phyloP scores from a whole-genome alignment of 805 yeast genomes.

The Wickerhamomyces pijperi region DNA sequence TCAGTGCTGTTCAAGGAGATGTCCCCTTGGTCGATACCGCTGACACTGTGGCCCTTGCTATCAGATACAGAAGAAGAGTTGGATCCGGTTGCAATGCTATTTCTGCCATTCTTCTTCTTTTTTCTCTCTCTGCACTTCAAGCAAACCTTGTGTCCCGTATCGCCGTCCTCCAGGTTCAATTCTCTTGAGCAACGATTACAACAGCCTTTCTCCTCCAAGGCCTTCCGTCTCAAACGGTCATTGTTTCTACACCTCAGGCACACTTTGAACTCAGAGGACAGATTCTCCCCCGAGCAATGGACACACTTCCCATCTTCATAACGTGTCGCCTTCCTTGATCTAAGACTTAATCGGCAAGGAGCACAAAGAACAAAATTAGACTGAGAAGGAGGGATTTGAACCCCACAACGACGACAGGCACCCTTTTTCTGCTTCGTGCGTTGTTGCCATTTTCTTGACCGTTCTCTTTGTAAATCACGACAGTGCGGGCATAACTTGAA shows the following conservation, averaged over 20 bases:
- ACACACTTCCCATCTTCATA: constrained; percentile 58
- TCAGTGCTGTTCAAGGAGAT: too few species aligned
- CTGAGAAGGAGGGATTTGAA: constrained; percentile 37
- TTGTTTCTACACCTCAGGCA: constrained; percentile 53
- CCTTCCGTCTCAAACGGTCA: constrained; percentile 45
- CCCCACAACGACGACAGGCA: constrained; percentile 57
- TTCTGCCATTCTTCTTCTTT: constrained; percentile 22
- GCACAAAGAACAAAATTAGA: constrained; percentile 49
- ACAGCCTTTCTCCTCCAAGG: constrained; percentile 44
- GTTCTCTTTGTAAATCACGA: constrained; percentile 49
- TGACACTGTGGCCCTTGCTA: too few species aligned
- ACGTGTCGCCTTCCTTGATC: constrained; percentile 45
- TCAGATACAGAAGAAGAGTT: too few species aligned
- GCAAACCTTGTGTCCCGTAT: constrained; percentile 46
- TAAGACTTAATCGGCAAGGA: constrained; percentile 41
- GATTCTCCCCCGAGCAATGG: constrained; percentile 53
- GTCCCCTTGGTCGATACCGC: too few species aligned
- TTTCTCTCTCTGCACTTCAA: constrained; percentile 40
- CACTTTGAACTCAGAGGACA: constrained; percentile 42
- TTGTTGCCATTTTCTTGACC: constrained; percentile 55
- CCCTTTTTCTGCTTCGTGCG: constrained; percentile 49
- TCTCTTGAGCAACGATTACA: constrained; percentile 53
- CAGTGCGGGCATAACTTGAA: constrained; percentile 55
- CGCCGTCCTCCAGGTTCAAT: constrained; percentile 25
- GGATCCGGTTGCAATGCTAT: too few species aligned